Base-by-base conservation (phyloP, 805 yeast species). In the Suhomyces faveliae region DNA sequence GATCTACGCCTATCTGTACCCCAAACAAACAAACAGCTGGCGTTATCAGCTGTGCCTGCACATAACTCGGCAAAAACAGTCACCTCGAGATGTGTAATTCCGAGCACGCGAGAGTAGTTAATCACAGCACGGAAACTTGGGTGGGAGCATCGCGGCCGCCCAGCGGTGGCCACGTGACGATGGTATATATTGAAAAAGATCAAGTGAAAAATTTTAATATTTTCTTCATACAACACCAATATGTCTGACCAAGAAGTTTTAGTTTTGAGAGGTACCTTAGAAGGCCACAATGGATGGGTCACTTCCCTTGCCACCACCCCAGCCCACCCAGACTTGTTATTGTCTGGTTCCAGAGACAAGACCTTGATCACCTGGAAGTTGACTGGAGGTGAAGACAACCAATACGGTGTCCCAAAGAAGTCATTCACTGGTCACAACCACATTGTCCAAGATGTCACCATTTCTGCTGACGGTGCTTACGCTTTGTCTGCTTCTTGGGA, bases 401-500 rank as follows among this genome's bases (percentile, higher is more conserved):
- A 88, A 76, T 90, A 89, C 81, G 99, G 99, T 86, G 90, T 89
- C 67, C 95, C 99, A 76, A 89, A 90, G 82, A 89, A 86, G 79
- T 89, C 97, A 63, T 85, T 94, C 76, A 87, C 82, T 73, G 99
- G 99, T 72, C 99, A 94, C 89, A 87, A 96, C 64, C 99, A 94
- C 90, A 92, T 94, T 70, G 96, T 94, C 63, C 91, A 90, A 80
- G 99, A 94, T 73, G 92, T 90, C 74, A 88, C 94, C 73, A 87
- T 94, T 79, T 89, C 98, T 59, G 90, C 95, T 71, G 99, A 94
- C 73, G 98, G 98, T 76, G 84, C 85, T 70, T 92, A 84, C 82
- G 98, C 97, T 70, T 80, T 94, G 74, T 94, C 99, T 58, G 97
- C 96, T 69, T 94, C 99, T 67, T 94, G 99, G 99, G 99, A 94